Conservation (phyloP, 2,329 filamentous ascomycete species). For the Sporothrix brasiliensis region DNA sequence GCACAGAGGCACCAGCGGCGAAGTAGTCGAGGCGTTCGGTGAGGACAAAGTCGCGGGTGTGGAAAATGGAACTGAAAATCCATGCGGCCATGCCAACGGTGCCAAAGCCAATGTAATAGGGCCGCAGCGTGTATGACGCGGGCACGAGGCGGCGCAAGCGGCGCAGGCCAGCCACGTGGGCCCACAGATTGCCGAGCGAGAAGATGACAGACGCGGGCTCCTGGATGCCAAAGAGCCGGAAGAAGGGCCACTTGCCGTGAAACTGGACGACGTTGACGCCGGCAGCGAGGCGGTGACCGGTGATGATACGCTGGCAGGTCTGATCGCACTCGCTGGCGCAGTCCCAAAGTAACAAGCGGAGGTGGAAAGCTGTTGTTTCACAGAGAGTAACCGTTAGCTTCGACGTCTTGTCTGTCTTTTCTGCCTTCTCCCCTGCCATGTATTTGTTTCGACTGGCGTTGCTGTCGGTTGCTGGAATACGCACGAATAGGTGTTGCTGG, state of each 20-base stretch:
- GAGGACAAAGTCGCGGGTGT: conserved; percentile 78
- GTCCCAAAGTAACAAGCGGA: conserved; percentile 86
- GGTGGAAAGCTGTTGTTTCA: conserved; percentile 68
- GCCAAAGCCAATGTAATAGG: conserved; percentile 79
- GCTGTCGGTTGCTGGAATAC: conserved; percentile 40
- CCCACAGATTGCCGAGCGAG: conserved; percentile 86
- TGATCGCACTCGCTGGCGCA: conserved; percentile 97
- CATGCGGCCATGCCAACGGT: conserved; percentile 82
- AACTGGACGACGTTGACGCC: conserved; percentile 80
- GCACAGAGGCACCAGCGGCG: conserved; percentile 81
- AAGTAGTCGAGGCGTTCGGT: conserved; percentile 98
- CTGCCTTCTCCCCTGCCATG: not conserved
- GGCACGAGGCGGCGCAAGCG: conserved; percentile 73
- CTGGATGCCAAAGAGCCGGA: conserved; percentile 87
- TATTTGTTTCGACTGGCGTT: not conserved
- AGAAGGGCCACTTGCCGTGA: conserved; percentile 98
- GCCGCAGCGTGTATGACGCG: conserved; percentile 70
- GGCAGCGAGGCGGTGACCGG: conserved; percentile 66
- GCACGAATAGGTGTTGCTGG: conserved; percentile 68
- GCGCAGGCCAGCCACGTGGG: conserved; percentile 76
- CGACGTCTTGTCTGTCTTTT: not conserved
- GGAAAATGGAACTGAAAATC: conserved; percentile 88
- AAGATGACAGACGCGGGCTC: conserved; percentile 94
- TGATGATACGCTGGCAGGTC: conserved; percentile 92
- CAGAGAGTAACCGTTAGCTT: not conserved